Evolutionary conservation across 2,329 filamentous ascomycete genomes (phyloP), one percentile per base, ranked within the genome.

Genomic region (Fusarium musae): DNA sequence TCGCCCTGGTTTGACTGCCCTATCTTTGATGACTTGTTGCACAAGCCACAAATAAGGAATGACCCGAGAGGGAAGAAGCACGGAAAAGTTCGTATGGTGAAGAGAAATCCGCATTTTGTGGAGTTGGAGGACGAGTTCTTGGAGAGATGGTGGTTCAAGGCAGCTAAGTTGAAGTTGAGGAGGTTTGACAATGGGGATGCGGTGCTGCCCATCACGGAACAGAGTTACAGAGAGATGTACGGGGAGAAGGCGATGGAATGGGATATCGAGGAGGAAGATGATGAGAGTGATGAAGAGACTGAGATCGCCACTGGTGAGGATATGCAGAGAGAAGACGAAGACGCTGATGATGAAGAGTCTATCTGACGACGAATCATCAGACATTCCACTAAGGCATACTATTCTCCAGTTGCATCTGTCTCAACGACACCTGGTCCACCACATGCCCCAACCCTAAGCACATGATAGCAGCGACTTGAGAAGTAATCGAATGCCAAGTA

Each of bases 1-100:
- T 79, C 77, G 0, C 79, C 79, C 2, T 80, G 79, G 78, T 77
- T 71, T 16, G 69, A 80, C 65, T 78, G 75, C 37, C 73, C 76
- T 8, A 63, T 77, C n/a, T 79, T 80, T 50, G 58, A 66, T 1
- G 58, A 63, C 10, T 53, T 78, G 15, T 15, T 73, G 9, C 9
- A 39, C 11, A 47, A 63, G 40, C 60, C 66, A 19, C 59, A 46
- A 13, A 47, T 69, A 17, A 30, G 12, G 6, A n/a, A 40, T 21
- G 58, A 68, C 3, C 46, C 64, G 16, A 32, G 36, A 4, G 60
- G 71, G 17, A 32, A 61, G 34, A 63, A 46, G 57, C 17, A 47
- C 9, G 58, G 58, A 30, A n/a, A 46, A 6, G 10, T 32, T 8
- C 21, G 16, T 10, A 26, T 44, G 42, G 43, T 40, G 54, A 15